These are phyloP conservation scores for Plasmodium sp. DNA, from an alignment of 169 alveolate species.

Conservation along the genomic window DNA sequence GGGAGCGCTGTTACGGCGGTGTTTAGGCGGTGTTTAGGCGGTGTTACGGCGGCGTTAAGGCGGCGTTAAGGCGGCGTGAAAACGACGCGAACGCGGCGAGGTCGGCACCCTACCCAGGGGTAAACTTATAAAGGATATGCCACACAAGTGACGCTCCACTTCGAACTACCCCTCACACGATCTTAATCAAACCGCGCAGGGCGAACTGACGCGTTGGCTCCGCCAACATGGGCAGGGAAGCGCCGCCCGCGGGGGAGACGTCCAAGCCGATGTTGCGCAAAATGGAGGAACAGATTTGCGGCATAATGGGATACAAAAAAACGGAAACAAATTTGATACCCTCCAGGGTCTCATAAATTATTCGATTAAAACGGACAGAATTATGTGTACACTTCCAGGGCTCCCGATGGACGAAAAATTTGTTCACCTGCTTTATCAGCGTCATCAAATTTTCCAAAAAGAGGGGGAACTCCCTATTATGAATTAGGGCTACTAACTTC, in stretches of 20 bases:
- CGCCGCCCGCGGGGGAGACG: background rate
- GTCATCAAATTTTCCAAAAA: constrained; percentile 38
- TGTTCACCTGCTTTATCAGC: constrained; percentile 34
- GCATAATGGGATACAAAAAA: constrained; percentile 50
- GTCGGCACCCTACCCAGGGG: background rate
- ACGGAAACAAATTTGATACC: constrained; percentile 53
- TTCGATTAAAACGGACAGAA: constrained; percentile 12
- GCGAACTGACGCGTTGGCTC: background rate
- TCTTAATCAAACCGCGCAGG: background rate
- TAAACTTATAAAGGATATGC: background rate
- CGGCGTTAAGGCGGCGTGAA: no score
- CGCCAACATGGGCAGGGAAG: constrained; percentile 19
- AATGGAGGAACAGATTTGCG: constrained; percentile 11
- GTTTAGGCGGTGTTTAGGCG: no score
- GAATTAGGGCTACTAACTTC: background rate
- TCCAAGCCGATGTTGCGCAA: constrained; percentile 39
- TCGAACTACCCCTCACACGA: background rate
- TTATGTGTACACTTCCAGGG: constrained; percentile 35
- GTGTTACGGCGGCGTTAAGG: no score
- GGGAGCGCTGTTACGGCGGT: background rate
- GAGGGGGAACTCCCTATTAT: constrained; percentile 24
- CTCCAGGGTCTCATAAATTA: constrained; percentile 49
- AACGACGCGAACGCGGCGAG: no score
- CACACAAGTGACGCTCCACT: background rate
- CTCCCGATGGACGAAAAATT: constrained; percentile 23